A percentile compares a stretch with the other conserved stretches of the same genome.
These are phyloP conservation scores for peach (Prunus persica) DNA, from an alignment of 306 rosid species.

Conservation along the genomic window DNA sequence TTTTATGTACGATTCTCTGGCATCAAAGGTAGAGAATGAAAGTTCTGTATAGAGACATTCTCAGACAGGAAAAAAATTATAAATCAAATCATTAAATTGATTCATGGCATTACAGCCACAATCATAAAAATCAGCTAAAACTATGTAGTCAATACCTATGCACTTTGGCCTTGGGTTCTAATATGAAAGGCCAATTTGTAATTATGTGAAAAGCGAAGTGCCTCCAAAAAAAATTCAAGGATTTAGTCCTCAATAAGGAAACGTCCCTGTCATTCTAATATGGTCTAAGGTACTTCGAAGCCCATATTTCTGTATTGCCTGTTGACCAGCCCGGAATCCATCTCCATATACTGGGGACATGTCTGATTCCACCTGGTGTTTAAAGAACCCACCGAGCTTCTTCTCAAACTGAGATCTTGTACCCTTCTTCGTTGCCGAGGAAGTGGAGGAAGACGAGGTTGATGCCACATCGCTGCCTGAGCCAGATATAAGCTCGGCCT, in stretches of 20 bases:
- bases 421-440: slow-evolving; percentile 40
- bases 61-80: background rate
- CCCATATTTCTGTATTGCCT: slow-evolving; percentile 81
- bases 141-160: slow-evolving; percentile 25
- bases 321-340: slow-evolving; percentile 89
- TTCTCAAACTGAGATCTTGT: slow-evolving; percentile 63
- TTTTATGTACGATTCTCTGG: too few species aligned
- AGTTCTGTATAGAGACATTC: background rate
- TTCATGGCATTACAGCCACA: slow-evolving; percentile 17
- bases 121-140: slow-evolving; percentile 31
- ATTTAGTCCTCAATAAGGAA: slow-evolving; percentile 54
- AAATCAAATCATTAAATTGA: slow-evolving; percentile 11
- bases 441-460: slow-evolving; percentile 50
- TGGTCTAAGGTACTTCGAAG: slow-evolving; percentile 78
- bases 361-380: slow-evolving; percentile 94
- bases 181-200: slow-evolving; percentile 51
- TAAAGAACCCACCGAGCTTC: slow-evolving; percentile 92
- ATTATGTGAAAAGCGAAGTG: slow-evolving; percentile 32
- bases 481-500: slow-evolving; percentile 60
- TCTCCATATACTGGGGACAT: slow-evolving; percentile 94
- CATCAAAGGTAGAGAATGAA: background rate
- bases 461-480: slow-evolving; percentile 51
- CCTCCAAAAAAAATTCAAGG: slow-evolving; percentile 17
- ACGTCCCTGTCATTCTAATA: slow-evolving; percentile 73
- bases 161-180: slow-evolving; percentile 46